phyloP scores from a whole-genome alignment of 2,329 filamentous ascomycete genomes.

The Nemania sp. region DNA sequence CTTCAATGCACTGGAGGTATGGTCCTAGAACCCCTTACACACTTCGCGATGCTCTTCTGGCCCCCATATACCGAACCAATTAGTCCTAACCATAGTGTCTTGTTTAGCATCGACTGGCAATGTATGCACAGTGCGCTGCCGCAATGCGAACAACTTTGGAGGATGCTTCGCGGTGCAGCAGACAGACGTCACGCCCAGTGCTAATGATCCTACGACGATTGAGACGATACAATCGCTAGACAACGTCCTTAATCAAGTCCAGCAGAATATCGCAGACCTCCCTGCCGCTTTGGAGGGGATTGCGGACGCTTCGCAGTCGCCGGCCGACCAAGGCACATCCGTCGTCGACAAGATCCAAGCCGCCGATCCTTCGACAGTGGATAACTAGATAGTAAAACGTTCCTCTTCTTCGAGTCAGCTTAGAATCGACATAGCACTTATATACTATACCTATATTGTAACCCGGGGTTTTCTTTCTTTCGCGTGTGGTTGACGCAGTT shows the following conservation, averaged over 20 bases:
- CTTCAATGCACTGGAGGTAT: slow-evolving; percentile 53
- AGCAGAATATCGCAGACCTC: slow-evolving; percentile 57
- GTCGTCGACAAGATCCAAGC: slow-evolving; percentile 40
- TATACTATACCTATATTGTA: no score
- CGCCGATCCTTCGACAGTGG: slow-evolving; percentile 22
- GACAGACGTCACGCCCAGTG: slow-evolving; percentile 51
- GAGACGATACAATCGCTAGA: slow-evolving; percentile 55
- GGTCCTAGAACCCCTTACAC: background rate
- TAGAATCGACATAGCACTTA: background rate
- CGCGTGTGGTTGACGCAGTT: no score
- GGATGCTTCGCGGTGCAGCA: slow-evolving; percentile 59
- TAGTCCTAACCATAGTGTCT: slow-evolving; percentile 14
- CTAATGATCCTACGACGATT: slow-evolving; percentile 52
- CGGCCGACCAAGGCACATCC: slow-evolving; percentile 47
- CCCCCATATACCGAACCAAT: background rate
- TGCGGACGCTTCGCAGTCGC: slow-evolving; percentile 49
- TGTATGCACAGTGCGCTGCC: slow-evolving; percentile 57
- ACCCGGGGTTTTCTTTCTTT: no score
- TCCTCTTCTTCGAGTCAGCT: background rate
- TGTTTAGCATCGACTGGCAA: slow-evolving; percentile 56
- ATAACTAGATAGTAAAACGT: slow-evolving; percentile 18
- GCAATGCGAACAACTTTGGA: slow-evolving; percentile 53
- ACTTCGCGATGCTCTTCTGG: background rate
- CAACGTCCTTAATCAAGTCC: slow-evolving; percentile 55
- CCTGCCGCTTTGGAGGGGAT: slow-evolving; percentile 56